A percentile compares a stretch with the other conserved stretches of the same genome.
These are phyloP conservation scores for Bacidia rubella DNA, from an alignment of 495 filamentous ascomycete genomes.

Conservation along the genomic window DNA sequence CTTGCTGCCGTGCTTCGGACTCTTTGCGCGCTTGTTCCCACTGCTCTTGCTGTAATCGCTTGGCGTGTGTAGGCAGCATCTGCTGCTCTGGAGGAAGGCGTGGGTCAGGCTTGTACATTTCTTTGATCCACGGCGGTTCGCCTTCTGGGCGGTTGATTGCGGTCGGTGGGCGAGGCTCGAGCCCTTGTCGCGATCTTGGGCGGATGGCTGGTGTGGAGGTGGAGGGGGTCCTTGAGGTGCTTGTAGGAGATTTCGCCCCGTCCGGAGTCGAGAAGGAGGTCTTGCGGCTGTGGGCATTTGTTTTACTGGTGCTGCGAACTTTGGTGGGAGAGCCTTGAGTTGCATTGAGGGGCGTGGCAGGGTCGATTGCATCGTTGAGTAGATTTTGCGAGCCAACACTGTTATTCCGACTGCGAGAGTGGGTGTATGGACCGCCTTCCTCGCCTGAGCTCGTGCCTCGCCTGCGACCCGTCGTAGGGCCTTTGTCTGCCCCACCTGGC, in stretches of 20 bases:
- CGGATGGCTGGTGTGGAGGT: conserved; percentile 31
- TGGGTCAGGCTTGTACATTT: conserved; percentile 92
- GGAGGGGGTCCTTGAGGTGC: conserved; percentile 41
- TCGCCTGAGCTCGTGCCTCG: conserved; percentile 38
- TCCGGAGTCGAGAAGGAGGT: conserved; percentile 14
- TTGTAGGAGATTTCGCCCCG: conserved; percentile 50
- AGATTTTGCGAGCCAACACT: conserved; percentile 48
- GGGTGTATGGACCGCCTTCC: conserved; percentile 44
- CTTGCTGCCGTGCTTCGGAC: conserved; percentile 1
- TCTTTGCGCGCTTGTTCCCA: conserved; percentile 54
- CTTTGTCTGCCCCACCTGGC: conserved; percentile 55
- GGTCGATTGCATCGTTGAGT: conserved; percentile 29
- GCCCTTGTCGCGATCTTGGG: conserved; percentile 49
- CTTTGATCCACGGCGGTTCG: conserved; percentile 87
- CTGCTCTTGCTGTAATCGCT: conserved; percentile 81
- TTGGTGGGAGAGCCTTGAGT: conserved; percentile 24
- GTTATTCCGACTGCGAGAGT: conserved; percentile 57
- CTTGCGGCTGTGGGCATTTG: conserved; percentile 18
- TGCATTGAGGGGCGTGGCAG: conserved; percentile 28
- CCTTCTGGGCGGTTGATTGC: conserved; percentile 72
- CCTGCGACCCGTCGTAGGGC: conserved; percentile 52
- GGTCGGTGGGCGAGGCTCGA: conserved; percentile 43
- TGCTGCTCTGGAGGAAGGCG: conserved; percentile 90
- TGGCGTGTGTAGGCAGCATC: conserved; percentile 86
- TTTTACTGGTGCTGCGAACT: conserved; percentile 21